A percentile compares a stretch with the other conserved stretches of the same genome.
phyloP scores from a whole-genome alignment of 169 alveolate genomes.

The Plasmodium fragile region DNA sequence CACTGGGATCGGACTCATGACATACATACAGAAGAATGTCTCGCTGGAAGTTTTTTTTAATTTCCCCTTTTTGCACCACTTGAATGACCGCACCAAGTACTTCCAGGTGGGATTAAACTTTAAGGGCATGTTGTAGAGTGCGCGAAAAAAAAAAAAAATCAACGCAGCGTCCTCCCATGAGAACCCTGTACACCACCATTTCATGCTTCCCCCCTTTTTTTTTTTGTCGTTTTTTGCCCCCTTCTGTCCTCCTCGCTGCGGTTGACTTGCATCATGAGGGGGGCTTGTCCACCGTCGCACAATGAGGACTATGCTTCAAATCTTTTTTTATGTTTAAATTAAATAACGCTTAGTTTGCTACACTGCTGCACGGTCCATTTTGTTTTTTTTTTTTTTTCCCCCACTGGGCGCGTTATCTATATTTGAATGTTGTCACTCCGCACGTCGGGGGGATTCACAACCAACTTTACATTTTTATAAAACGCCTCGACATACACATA shows the following conservation, averaged over 20 bases:
- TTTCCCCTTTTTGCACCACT: slow-evolving; percentile 26
- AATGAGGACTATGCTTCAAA: not conserved
- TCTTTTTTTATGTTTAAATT: not conserved
- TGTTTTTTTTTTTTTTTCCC: not conserved
- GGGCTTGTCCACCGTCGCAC: not conserved
- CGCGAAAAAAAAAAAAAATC: not conserved
- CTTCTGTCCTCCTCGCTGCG: not conserved
- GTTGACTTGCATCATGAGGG: not conserved
- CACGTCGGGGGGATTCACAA: not conserved
- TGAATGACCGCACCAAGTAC: slow-evolving; percentile 38
- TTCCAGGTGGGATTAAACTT: slow-evolving; percentile 73
- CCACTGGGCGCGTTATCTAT: not conserved
- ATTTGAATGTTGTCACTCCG: not conserved
- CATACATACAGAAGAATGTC: slow-evolving; percentile 64
- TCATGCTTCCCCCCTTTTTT: not conserved
- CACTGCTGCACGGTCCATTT: not conserved
- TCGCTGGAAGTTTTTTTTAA: slow-evolving; percentile 47
- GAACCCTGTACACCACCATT: not conserved
- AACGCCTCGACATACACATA: not conserved
- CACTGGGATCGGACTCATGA: slow-evolving; percentile 58
- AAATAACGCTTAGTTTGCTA: not conserved
- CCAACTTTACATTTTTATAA: not conserved
- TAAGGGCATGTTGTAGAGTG: slow-evolving; percentile 1
- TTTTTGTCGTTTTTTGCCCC: not conserved
- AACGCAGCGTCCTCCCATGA: not conserved